Evolutionary conservation across 2,329 filamentous ascomycete species (phyloP).

Genomic region (Diaporthe batatas): DNA sequence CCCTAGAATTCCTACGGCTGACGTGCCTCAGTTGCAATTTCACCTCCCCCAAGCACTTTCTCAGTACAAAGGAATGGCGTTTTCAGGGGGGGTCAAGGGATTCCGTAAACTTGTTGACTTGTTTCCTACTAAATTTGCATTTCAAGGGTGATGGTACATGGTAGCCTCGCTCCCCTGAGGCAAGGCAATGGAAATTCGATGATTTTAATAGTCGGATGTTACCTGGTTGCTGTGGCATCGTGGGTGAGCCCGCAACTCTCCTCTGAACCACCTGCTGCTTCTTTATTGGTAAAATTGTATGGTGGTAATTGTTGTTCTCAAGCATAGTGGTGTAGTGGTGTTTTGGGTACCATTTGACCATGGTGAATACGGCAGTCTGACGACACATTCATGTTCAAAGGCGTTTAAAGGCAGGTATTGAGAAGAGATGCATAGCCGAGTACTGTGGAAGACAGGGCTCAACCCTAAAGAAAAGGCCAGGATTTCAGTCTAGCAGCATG

Average conservation of each 20-base stretch:
- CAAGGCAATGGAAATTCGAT: slow-evolving; percentile 21
- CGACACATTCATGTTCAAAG: neutral
- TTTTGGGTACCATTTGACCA: neutral
- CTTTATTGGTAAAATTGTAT: neutral
- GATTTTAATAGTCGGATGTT: slow-evolving; percentile 11
- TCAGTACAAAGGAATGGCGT: slow-evolving; percentile 2
- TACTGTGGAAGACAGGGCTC: neutral
- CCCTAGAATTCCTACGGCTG: neutral
- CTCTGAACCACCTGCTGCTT: neutral
- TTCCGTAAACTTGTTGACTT: neutral
- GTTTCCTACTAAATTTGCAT: neutral
- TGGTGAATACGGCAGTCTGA: neutral
- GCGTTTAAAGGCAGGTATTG: neutral
- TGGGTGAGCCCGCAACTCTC: neutral
- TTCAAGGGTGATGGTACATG: neutral
- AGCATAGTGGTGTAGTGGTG: neutral
- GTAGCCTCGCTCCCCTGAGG: slow-evolving; percentile 16
- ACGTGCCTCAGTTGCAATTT: neutral
- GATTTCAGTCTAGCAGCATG: neutral
- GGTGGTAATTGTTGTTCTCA: neutral
- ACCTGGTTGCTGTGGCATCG: slow-evolving; percentile 12
- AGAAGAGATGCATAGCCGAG: neutral
- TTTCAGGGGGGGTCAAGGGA: neutral
- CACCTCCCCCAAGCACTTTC: too few relatives aligned
- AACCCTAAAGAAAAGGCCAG: too few relatives aligned